Conservation (phyloP, 2,329 filamentous ascomycete genomes). For the Stachybotrys chartarum region DNA sequence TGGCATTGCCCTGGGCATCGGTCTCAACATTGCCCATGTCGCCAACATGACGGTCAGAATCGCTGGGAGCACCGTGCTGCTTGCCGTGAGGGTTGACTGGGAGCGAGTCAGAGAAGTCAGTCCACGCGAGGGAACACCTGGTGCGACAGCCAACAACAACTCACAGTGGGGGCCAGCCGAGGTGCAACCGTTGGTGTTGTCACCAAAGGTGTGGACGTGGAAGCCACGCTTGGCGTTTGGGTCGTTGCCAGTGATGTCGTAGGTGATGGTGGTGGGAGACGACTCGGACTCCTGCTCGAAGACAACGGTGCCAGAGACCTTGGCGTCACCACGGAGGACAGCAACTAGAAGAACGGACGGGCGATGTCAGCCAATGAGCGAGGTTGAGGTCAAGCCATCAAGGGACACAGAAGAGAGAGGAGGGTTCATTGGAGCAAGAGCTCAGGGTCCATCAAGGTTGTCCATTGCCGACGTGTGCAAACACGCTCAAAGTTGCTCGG, state of each 20-base stretch:
- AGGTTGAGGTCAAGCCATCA: slow-evolving; percentile 17
- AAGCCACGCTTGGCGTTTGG: slow-evolving; percentile 94
- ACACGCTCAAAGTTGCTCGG: slow-evolving; percentile 56
- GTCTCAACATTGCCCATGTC: slow-evolving; percentile 97
- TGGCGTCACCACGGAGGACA: slow-evolving; percentile 96
- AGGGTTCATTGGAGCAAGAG: not conserved
- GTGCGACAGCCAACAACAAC: slow-evolving; percentile 26
- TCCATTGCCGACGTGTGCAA: slow-evolving; percentile 24
- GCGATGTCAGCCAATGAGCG: slow-evolving; percentile 10
- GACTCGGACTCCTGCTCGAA: slow-evolving; percentile 89
- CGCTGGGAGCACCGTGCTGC: slow-evolving; percentile 80
- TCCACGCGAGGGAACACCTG: not conserved
- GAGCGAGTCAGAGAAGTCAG: not conserved
- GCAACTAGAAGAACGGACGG: slow-evolving; percentile 55
- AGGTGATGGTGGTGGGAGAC: slow-evolving; percentile 77
- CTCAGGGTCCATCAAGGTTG: slow-evolving; percentile 37
- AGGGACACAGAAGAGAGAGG: slow-evolving; percentile 15
- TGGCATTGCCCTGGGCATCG: slow-evolving; percentile 83
- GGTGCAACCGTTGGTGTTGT: slow-evolving; percentile 99
- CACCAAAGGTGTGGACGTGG: slow-evolving; percentile 98
- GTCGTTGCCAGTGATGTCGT: slow-evolving; percentile 89
- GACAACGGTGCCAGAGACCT: slow-evolving; percentile 85
- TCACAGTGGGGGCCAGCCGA: slow-evolving; percentile 95
- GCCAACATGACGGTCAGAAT: slow-evolving; percentile 86
- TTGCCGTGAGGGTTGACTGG: slow-evolving; percentile 92